A percentile compares a stretch with the other conserved stretches of the same genome.
These are phyloP conservation scores for Candida koratica DNA, from an alignment of 805 yeast species.

Conservation along the genomic window DNA sequence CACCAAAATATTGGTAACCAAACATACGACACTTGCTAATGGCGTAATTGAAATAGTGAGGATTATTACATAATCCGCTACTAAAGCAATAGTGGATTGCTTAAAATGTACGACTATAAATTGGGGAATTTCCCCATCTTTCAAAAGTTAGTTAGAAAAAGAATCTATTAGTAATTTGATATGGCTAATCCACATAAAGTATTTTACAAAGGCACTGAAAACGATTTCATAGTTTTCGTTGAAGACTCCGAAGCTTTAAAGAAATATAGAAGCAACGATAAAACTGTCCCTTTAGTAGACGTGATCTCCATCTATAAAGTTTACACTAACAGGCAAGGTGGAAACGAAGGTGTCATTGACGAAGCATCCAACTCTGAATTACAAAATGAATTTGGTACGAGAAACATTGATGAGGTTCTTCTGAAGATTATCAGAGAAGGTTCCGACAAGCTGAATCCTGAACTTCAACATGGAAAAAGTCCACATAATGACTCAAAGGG, in stretches of 20 bases:
- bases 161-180: constrained; percentile 2
- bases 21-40: constrained; percentile 8
- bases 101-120: constrained; percentile 1
- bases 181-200: constrained; percentile 39
- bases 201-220: constrained; percentile 60
- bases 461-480: constrained; percentile 19
- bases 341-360: constrained; percentile 67
- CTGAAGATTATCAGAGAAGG: constrained; percentile 61
- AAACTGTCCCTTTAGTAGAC: constrained; percentile 54
- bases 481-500: constrained; percentile 46
- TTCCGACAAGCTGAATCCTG: constrained; percentile 32
- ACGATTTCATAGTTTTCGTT: constrained; percentile 64
- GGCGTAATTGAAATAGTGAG: constrained; percentile 5
- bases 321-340: constrained; percentile 60
- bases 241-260: constrained; percentile 49
- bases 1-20: too few species aligned
- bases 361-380: constrained; percentile 67
- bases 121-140: constrained; percentile 6
- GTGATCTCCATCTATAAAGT: constrained; percentile 63
- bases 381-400: constrained; percentile 64
- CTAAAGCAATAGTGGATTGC: constrained; percentile 6
- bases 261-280: constrained; percentile 48
- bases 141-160: background rate
- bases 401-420: constrained; percentile 53
- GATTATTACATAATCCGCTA: too few species aligned